Conservation (phyloP, 306 rosid genomes). For the Cajanus cajan region DNA sequence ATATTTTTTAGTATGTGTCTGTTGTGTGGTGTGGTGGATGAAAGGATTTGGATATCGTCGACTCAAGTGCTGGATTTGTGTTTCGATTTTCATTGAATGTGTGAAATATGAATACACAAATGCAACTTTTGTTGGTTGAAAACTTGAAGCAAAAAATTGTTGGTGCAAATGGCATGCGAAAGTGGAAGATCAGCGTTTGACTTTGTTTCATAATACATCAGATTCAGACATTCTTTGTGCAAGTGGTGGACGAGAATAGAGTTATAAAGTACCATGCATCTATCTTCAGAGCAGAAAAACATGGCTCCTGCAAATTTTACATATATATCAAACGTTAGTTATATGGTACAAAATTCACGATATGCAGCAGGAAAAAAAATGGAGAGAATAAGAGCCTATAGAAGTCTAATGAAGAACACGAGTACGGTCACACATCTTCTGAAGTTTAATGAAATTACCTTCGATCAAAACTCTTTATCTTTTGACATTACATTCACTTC, state of each 20-base stretch:
- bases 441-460: neutral
- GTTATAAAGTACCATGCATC: too few species aligned
- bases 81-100: neutral
- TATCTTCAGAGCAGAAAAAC: neutral
- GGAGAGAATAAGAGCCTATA: neutral
- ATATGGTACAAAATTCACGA: neutral
- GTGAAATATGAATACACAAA: neutral
- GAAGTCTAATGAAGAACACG: neutral
- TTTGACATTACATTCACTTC: too few species aligned
- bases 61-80: neutral
- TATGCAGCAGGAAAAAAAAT: neutral
- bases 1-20: neutral
- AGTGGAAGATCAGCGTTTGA: neutral
- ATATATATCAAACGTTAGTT: neutral
- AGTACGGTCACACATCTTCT: neutral
- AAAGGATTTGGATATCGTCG: neutral
- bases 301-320: neutral
- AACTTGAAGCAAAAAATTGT: neutral
- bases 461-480: neutral
- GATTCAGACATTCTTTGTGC: neutral
- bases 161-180: neutral
- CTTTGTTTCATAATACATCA: neutral
- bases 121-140: neutral
- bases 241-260: neutral
- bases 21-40: neutral